Evolutionary conservation across 805 yeast species (phyloP).

Genomic region (Torulaspora gathmanii): DNA sequence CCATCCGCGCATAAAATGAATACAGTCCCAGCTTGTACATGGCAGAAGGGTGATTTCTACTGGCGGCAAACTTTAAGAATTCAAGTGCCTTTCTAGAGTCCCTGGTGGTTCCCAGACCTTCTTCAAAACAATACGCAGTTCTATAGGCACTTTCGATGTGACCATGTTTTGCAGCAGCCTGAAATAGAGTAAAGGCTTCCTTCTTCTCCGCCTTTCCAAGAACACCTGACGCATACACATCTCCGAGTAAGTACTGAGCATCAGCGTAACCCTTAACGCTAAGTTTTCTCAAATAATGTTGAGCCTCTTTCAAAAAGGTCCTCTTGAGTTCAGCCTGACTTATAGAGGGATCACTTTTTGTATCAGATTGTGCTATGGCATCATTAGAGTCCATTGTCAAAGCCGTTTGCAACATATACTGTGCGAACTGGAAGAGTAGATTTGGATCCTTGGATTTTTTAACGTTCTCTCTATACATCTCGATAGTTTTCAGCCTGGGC

Average conservation of each 20-base stretch:
- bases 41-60: conserved; percentile 93
- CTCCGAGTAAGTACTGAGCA: conserved; percentile 90
- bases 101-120: conserved; percentile 87
- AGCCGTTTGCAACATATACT: conserved; percentile 83
- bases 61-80: conserved; percentile 78
- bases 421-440: conserved; percentile 86
- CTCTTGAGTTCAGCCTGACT: conserved; percentile 39
- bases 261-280: conserved; percentile 79
- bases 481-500: conserved; percentile 79
- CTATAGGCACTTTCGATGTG: conserved; percentile 90
- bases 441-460: conserved; percentile 79
- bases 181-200: conserved; percentile 73
- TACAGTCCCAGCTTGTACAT: conserved; percentile 89
- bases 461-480: conserved; percentile 80
- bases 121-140: conserved; percentile 86
- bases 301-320: conserved; percentile 72
- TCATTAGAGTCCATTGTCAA: conserved; percentile 46
- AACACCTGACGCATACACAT: conserved; percentile 80
- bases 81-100: conserved; percentile 85
- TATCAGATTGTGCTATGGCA: conserved; percentile 1
- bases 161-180: conserved; percentile 88
- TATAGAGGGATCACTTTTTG: conserved; percentile 6
- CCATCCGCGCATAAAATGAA: conserved; percentile 80
- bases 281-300: conserved; percentile 59
- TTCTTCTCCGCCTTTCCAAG: conserved; percentile 73